Evolutionary conservation across 345 rosid species (phyloP).

Genomic region (Sapria himalayana): DNA sequence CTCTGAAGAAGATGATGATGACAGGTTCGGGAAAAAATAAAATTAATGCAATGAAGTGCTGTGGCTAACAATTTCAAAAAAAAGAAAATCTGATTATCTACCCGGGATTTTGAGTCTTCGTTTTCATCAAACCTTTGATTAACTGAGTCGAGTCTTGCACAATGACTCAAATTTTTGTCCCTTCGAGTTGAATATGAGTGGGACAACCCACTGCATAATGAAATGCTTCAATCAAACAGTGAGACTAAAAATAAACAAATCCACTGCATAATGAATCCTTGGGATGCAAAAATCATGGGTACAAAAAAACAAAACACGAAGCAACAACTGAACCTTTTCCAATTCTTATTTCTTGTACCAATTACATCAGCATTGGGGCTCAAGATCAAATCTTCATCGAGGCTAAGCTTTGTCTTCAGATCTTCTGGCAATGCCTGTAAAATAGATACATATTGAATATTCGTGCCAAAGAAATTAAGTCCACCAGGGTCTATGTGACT

Average conservation of each 20-base stretch:
- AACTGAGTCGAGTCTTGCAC: slow-evolving; percentile 18
- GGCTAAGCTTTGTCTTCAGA: slow-evolving; percentile 57
- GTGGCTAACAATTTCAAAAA: slow-evolving; percentile 5
- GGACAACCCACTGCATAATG: slow-evolving; percentile 50
- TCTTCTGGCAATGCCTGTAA: slow-evolving; percentile 69
- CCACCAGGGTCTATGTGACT: no score
- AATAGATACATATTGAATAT: slow-evolving; percentile 9
- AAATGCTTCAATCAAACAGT: slow-evolving; percentile 7
- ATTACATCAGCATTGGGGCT: slow-evolving; percentile 71
- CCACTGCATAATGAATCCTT: no score
- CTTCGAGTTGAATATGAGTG: slow-evolving; percentile 73
- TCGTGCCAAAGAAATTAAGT: no score
- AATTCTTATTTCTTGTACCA: slow-evolving; percentile 48
- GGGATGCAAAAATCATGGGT: no score
- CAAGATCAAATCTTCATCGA: slow-evolving; percentile 63
- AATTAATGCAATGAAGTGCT: not conserved
- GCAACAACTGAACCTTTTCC: slow-evolving; percentile 30
- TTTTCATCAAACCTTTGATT: slow-evolving; percentile 28
- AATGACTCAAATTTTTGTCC: slow-evolving; percentile 43
- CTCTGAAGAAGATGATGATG: slow-evolving; percentile 17
- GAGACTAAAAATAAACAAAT: not conserved
- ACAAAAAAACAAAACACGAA: not conserved
- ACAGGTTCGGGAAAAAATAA: not conserved
- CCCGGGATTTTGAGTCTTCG: slow-evolving; percentile 18
- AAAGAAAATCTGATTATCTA: slow-evolving; percentile 35